Base-by-base conservation (phyloP, 129 eudicot species). In the Chrysanthemum lavandulifolium region DNA sequence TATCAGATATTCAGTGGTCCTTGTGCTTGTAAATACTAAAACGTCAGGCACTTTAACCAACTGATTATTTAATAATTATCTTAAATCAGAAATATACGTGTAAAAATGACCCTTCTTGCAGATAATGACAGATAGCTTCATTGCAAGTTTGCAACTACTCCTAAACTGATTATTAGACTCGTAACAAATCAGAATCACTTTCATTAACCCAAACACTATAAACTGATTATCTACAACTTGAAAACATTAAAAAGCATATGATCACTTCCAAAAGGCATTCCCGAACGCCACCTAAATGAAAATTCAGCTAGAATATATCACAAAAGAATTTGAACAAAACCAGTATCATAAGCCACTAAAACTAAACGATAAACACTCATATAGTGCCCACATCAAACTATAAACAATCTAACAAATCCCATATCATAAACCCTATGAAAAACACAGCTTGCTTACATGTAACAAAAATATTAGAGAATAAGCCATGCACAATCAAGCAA, bases 381-480 rank as follows among this genome's bases (percentile, higher is more conserved):
- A 12, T 51, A 76, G 13, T 16, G 47, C 77, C 69, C 33, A n/a
- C 0, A 27, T 62, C 33, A 51, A 8, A 15, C 13, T 49, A 7
- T 65, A 14, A 2, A 56, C 31, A 65, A 54, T 56, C 57, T 23
- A n/a, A 13, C 63, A 76, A 16, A 67, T 68, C 27, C 55, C 58
- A 59, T 2, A 51, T 15, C 59, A 58, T 27, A 61, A 51, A 21
- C 19, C 52, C 33, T 49, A 47, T 50, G 47, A 48, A 53, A 47
- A 48, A 21, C 67, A 71, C 0, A 31, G 18, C 43, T 40, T 71
- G 27, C 80, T 80, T 71, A 81, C 85, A 40, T 9, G 47, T 40
- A 31, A 15, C 6, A 48, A 47, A 66, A 50, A 16, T 15, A 0
- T n/a, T 6, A 18, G 33, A 57, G 11, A n/a, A 57, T n/a, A 23